Conservation (phyloP, 495 filamentous ascomycete genomes). For the Choiromyces venosus region DNA sequence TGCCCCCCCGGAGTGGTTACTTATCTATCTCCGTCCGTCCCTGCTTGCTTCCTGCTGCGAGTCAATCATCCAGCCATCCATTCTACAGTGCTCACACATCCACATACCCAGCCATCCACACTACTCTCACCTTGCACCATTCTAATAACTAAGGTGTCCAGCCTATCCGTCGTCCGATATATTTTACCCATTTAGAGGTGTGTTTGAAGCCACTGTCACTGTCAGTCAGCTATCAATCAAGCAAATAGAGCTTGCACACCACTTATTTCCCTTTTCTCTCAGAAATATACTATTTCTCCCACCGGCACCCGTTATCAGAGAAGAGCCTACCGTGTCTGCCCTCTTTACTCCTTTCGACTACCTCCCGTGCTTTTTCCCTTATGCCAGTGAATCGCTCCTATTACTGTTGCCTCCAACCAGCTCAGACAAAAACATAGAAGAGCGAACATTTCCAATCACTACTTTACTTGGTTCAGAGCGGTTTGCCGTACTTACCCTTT, state of each 20-base stretch:
- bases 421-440: background rate
- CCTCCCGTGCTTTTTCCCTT: background rate
- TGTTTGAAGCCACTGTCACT: background rate
- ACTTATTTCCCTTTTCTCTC: background rate
- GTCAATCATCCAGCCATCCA: background rate
- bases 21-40: conserved; percentile 1
- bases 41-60: background rate
- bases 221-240: background rate
- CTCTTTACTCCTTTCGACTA: background rate
- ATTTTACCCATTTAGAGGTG: conserved; percentile 2
- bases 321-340: background rate
- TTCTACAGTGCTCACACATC: background rate
- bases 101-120: conserved; percentile 1
- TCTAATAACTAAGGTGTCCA: background rate
- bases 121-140: background rate
- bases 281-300: background rate
- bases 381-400: background rate
- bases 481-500: background rate
- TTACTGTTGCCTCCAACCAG: background rate
- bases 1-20: background rate
- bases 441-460: background rate
- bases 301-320: background rate
- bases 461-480: background rate
- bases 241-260: background rate
- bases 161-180: conserved; percentile 2